A percentile compares a stretch with the other conserved stretches of the same genome.
These are phyloP conservation scores for Berberis vulgaris DNA, from an alignment of 164 flowering plant species.

Conservation along the genomic window DNA sequence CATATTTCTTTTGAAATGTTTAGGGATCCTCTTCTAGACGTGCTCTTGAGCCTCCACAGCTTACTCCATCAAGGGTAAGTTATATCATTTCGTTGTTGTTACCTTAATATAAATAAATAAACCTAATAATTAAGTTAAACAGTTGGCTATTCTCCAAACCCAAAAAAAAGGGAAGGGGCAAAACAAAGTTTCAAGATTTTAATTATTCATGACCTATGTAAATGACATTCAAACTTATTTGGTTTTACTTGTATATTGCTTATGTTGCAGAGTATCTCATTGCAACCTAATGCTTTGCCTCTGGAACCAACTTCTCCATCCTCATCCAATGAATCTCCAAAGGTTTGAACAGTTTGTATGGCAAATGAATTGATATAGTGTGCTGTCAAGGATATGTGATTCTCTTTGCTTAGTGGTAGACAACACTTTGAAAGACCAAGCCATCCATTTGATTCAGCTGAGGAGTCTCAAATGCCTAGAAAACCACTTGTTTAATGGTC, in stretches of 20 bases:
- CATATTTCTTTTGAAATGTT: neutral
- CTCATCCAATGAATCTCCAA: conserved; percentile 25
- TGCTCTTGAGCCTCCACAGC: conserved; percentile 31
- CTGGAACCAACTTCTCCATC: conserved; percentile 48
- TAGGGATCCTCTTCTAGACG: conserved; percentile 41
- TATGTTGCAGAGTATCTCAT: conserved; percentile 34
- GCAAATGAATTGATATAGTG: neutral
- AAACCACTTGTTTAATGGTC: neutral
- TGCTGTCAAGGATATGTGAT: neutral
- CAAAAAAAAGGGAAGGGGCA: neutral
- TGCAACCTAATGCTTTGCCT: conserved; percentile 23
- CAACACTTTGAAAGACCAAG: neutral
- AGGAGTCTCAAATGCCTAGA: neutral
- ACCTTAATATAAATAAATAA: neutral
- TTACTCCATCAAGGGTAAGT: conserved; percentile 38
- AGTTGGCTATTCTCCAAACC: neutral
- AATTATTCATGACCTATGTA: neutral
- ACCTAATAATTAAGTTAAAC: neutral
- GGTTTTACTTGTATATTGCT: conserved; percentile 1
- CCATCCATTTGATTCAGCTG: neutral
- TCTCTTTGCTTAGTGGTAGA: neutral
- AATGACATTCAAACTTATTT: neutral
- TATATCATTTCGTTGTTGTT: neutral
- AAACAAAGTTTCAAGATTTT: too few species aligned
- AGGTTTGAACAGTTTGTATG: conserved; percentile 24